Evolutionary conservation across 2,329 filamentous ascomycete species (phyloP).

Genomic region (Truncatella angustata): DNA sequence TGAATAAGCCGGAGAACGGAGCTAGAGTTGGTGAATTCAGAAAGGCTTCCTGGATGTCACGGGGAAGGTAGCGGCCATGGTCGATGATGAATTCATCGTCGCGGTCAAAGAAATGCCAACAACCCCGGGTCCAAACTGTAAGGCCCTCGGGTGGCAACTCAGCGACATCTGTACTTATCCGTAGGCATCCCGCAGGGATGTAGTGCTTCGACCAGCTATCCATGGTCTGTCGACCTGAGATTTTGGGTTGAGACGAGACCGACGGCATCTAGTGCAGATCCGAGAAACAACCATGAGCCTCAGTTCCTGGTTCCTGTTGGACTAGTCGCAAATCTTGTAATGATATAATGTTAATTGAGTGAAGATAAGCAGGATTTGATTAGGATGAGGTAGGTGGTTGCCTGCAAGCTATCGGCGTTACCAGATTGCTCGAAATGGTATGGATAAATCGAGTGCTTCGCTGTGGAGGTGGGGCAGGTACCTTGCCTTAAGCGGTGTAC

Average conservation of each 20-base stretch:
- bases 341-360: no score
- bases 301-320: no score
- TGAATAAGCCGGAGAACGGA: conserved; percentile 30
- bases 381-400: no score
- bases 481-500: neutral
- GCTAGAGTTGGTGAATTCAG: conserved; percentile 23
- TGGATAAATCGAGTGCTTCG: no score
- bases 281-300: no score
- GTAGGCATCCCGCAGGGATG: conserved; percentile 41
- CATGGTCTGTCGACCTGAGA: neutral
- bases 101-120: conserved; percentile 29
- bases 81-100: conserved; percentile 16
- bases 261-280: no score
- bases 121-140: conserved; percentile 10
- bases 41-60: conserved; percentile 23
- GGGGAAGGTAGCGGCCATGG: neutral
- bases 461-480: neutral
- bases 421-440: neutral
- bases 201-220: conserved; percentile 23
- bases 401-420: neutral
- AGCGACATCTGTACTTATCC: conserved; percentile 23
- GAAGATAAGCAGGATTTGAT: no score
- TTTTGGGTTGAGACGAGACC: neutral
- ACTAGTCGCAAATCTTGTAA: no score
- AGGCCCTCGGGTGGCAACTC: conserved; percentile 14